phyloP scores from a whole-genome alignment of 2,329 filamentous ascomycete species.

The Elsinoe batatas region DNA sequence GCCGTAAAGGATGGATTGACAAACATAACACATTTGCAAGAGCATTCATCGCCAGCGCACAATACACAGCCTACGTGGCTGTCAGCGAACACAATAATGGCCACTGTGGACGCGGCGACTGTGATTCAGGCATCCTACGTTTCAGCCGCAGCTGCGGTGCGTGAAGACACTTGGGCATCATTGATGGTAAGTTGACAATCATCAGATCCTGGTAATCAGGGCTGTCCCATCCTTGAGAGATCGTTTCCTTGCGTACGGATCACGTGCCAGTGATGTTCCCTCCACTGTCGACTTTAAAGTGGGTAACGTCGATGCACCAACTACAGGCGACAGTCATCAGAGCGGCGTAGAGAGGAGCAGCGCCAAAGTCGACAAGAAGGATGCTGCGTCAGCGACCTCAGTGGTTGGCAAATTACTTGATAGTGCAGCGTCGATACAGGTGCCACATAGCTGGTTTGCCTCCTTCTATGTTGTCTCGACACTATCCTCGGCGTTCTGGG shows the following conservation, averaged over 20 bases:
- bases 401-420: constrained; percentile 39
- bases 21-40: neutral
- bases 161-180: constrained; percentile 1
- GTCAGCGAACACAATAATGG: neutral
- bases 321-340: constrained; percentile 16
- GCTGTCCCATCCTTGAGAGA: constrained; percentile 40
- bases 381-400: neutral
- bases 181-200: constrained; percentile 10
- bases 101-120: constrained; percentile 13
- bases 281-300: neutral
- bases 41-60: neutral
- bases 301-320: neutral
- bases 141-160: constrained; percentile 14
- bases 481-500: constrained; percentile 64
- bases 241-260: constrained; percentile 53
- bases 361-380: neutral
- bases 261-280: constrained; percentile 34
- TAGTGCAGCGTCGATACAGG: constrained; percentile 36
- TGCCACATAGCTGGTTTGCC: constrained; percentile 82
- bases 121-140: constrained; percentile 14
- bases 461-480: constrained; percentile 77
- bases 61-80: neutral
- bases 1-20: neutral
- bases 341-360: neutral
- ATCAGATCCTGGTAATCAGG: constrained; percentile 42